These are phyloP conservation scores for Pichia sorboxylosa DNA, from an alignment of 1,139 yeast genomes.

Conservation along the genomic window DNA sequence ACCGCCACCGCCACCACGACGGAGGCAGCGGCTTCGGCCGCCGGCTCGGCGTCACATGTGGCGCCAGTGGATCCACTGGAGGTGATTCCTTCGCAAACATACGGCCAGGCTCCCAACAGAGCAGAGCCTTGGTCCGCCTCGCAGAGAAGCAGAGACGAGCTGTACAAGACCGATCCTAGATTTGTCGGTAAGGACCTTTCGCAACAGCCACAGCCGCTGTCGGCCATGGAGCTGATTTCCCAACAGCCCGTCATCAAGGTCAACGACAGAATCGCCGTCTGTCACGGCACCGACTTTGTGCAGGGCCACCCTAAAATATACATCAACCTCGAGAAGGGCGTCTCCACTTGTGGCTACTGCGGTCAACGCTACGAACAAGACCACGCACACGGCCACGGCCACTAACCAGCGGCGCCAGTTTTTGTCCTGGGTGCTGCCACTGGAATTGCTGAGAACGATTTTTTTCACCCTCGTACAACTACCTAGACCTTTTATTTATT, in stretches of 20 bases:
- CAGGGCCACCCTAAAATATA: constrained; percentile 82
- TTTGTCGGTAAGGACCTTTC: constrained; percentile 62
- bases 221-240: constrained; percentile 76
- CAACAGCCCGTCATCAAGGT: constrained; percentile 61
- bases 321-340: constrained; percentile 70
- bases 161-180: constrained; percentile 48
- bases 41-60: neutral
- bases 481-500: neutral
- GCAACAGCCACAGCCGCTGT: constrained; percentile 67
- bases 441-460: too few relatives aligned
- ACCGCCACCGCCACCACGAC: constrained; percentile 5
- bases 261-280: constrained; percentile 54
- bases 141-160: constrained; percentile 53
- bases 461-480: neutral
- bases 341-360: constrained; percentile 72
- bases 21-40: constrained; percentile 1
- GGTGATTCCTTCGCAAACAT: constrained; percentile 13
- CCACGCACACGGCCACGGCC: too few relatives aligned
- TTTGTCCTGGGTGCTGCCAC: too few relatives aligned
- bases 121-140: constrained; percentile 57
- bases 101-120: constrained; percentile 66
- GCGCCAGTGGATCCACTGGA: constrained; percentile 17
- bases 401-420: too few relatives aligned
- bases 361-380: constrained; percentile 52
- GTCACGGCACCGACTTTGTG: constrained; percentile 60